Conservation (phyloP, 169 alveolate genomes). For the Plasmodium blacklocki region DNA sequence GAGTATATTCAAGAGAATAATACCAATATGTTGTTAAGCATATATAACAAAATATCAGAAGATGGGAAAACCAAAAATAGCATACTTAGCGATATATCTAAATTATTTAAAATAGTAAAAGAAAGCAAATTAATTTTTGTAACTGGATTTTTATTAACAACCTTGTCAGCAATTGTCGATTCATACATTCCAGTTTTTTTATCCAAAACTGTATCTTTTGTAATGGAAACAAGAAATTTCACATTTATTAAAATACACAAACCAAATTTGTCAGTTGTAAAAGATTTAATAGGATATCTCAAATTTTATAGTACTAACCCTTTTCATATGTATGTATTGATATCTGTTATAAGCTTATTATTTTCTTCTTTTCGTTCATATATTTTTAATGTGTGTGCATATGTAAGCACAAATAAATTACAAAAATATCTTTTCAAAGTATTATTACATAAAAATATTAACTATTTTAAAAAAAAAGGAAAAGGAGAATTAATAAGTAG, state of each 20-base stretch:
- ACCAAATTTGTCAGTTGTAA: constrained; percentile 10
- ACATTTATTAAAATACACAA: background rate
- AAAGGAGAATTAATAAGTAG: constrained; percentile 67
- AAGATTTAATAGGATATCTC: constrained; percentile 2
- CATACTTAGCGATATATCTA: constrained; percentile 40
- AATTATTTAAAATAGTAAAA: constrained; percentile 34
- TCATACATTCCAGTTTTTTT: constrained; percentile 62
- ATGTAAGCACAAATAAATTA: constrained; percentile 56
- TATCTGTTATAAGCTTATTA: constrained; percentile 37
- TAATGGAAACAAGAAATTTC: constrained; percentile 12
- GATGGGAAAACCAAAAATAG: constrained; percentile 27
- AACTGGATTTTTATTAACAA: constrained; percentile 45
- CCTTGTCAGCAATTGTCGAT: constrained; percentile 61
- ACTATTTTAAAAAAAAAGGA: constrained; percentile 56
- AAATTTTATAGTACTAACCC: constrained; percentile 19
- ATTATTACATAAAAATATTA: constrained; percentile 35
- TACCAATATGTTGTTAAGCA: constrained; percentile 10
- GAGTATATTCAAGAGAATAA: background rate
- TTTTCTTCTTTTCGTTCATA: constrained; percentile 48
- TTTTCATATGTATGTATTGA: constrained; percentile 28
- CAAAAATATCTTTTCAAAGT: constrained; percentile 51
- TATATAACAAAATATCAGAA: constrained; percentile 29
- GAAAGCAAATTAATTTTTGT: constrained; percentile 43
- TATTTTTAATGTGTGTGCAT: constrained; percentile 65
- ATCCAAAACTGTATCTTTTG: constrained; percentile 48